A percentile compares a stretch with the other conserved stretches of the same genome.
Conservation (phyloP, 306 rosid species). For the Prunus campanulata region DNA sequence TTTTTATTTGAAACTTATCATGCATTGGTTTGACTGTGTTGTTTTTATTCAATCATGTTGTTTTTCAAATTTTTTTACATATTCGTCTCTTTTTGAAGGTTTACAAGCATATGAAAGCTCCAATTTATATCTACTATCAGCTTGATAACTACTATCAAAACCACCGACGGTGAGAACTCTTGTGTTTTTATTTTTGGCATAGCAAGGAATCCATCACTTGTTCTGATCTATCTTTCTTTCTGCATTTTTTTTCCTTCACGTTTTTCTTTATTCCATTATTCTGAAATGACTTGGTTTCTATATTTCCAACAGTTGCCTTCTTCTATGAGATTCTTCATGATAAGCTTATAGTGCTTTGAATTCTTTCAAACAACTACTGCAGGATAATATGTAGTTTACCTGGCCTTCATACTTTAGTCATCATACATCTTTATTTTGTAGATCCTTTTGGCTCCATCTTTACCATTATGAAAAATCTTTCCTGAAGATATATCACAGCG, state of each 20-base stretch:
- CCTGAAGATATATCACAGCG: neutral
- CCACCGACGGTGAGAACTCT: constrained; percentile 75
- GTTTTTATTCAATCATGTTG: neutral
- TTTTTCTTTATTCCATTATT: neutral
- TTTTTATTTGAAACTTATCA: neutral
- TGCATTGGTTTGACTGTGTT: neutral
- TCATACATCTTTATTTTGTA: neutral
- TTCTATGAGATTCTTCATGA: neutral
- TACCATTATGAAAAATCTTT: neutral
- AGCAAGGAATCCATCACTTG: neutral
- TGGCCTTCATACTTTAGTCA: neutral
- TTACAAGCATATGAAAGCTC: constrained; percentile 79
- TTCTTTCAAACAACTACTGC: neutral
- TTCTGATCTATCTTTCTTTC: neutral
- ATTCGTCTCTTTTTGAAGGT: constrained; percentile 49
- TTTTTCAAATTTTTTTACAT: neutral
- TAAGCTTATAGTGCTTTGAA: neutral
- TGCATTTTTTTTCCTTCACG: neutral
- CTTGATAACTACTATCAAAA: constrained; percentile 95
- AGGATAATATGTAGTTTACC: neutral
- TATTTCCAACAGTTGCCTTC: neutral
- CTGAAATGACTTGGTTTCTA: neutral
- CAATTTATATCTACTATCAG: constrained; percentile 81
- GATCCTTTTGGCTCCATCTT: neutral
- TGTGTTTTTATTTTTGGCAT: neutral